A percentile compares a stretch with the other conserved stretches of the same genome.
Conservation (phyloP, 2,329 filamentous ascomycete species). For the Fusarium verrucosum region DNA sequence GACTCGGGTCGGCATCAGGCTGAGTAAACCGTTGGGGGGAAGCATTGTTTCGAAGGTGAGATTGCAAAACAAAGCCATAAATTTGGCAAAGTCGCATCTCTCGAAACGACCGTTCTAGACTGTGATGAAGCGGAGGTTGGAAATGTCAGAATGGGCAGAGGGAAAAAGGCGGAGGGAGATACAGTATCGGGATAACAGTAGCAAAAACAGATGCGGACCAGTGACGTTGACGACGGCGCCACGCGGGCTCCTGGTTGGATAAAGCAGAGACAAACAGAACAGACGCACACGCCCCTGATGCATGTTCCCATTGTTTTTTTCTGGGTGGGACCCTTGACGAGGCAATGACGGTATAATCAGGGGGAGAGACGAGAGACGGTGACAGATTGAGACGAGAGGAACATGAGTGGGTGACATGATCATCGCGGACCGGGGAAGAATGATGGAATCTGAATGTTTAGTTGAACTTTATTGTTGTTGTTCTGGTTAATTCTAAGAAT, state of each 20-base stretch:
- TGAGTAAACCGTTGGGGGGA: neutral
- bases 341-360: constrained; percentile 40
- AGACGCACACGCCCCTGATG: constrained; percentile 17
- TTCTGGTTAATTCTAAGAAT: neutral
- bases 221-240: constrained; percentile 41
- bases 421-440: constrained; percentile 5
- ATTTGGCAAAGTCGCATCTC: neutral
- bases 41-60: neutral
- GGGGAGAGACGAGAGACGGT: constrained; percentile 19
- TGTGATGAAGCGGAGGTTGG: constrained; percentile 2
- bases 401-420: constrained; percentile 4
- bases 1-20: constrained; percentile 4
- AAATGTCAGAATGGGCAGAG: constrained; percentile 9
- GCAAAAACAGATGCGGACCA: constrained; percentile 25
- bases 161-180: constrained; percentile 24
- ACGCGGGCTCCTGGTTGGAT: constrained; percentile 35
- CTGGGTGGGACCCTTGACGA: constrained; percentile 46
- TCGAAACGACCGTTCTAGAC: constrained; percentile 24
- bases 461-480: constrained; percentile 5
- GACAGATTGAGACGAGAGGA: constrained; percentile 12
- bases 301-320: constrained; percentile 9
- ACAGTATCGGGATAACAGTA: constrained; percentile 2
- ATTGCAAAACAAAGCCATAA: neutral
- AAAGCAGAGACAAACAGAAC: neutral
- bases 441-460: constrained; percentile 14